Evolutionary conservation across 352 stramenopile genomes (phyloP).

Genomic region (Phytopythium helicoides): DNA sequence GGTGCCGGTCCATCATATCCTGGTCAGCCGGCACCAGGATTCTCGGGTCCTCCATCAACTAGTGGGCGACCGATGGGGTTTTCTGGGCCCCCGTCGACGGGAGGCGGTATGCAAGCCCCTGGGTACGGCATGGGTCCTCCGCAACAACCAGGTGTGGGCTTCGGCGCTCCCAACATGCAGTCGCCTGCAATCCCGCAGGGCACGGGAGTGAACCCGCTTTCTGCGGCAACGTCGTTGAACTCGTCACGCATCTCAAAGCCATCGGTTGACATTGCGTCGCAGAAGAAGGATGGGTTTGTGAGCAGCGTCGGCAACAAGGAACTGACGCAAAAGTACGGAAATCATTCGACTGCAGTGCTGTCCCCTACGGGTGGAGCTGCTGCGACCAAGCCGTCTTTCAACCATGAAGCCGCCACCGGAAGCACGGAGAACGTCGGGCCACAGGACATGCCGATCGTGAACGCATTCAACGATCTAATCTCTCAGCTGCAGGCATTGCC

Average conservation of each 20-base stretch:
- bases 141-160: conserved; percentile 29
- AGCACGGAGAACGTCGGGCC: conserved; percentile 72
- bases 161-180: conserved; percentile 18
- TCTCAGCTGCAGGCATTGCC: conserved; percentile 65
- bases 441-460: conserved; percentile 79
- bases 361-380: conserved; percentile 39
- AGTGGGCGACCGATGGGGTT: conserved; percentile 30
- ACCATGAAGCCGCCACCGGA: conserved; percentile 41
- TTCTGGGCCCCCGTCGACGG: conserved; percentile 33
- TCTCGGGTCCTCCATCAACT: conserved; percentile 53
- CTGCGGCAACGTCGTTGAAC: conserved; percentile 41
- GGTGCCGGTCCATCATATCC: conserved; percentile 25
- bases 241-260: conserved; percentile 80
- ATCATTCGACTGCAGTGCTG: conserved; percentile 56
- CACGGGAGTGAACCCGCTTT: conserved; percentile 69
- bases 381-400: conserved; percentile 39
- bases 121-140: conserved; percentile 26
- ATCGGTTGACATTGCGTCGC: conserved; percentile 77
- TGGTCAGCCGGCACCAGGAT: conserved; percentile 22
- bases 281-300: conserved; percentile 83
- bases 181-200: conserved; percentile 50
- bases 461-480: conserved; percentile 78
- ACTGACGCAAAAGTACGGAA: conserved; percentile 85
- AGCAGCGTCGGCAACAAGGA: conserved; percentile 87
- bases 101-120: conserved; percentile 22